Evolutionary conservation across 2,329 filamentous ascomycete species (phyloP).

Genomic region (Epichloe elymi): DNA sequence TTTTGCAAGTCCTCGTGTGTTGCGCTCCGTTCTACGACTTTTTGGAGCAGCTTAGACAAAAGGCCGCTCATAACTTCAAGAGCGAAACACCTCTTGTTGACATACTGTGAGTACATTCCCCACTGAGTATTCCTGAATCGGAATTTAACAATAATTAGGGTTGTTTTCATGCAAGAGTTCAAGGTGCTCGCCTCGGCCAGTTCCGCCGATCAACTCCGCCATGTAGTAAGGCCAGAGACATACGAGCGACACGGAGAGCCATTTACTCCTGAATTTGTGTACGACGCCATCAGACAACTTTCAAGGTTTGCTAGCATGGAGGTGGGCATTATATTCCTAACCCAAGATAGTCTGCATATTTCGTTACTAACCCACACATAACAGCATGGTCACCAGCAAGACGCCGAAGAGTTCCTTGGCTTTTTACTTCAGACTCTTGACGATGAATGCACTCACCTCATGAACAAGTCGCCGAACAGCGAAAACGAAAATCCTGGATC

Average conservation of each 20-base stretch:
- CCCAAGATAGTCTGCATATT: not conserved
- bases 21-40: conserved; percentile 93
- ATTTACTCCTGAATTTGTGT: conserved; percentile 89
- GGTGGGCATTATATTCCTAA: conserved; percentile 33
- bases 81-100: conserved; percentile 88
- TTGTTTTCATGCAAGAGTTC: conserved; percentile 93
- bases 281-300: conserved; percentile 77
- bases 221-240: conserved; percentile 66
- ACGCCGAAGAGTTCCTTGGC: conserved; percentile 92
- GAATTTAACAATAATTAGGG: conserved; percentile 36
- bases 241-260: conserved; percentile 83
- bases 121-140: not conserved
- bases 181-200: conserved; percentile 68
- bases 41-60: conserved; percentile 71
- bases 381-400: conserved; percentile 87
- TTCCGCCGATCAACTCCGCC: conserved; percentile 59
- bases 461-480: conserved; percentile 34
- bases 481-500: conserved; percentile 23
- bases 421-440: conserved; percentile 87
- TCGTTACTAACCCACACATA: conserved; percentile 5
- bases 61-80: conserved; percentile 82
- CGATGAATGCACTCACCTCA: conserved; percentile 75
- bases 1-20: conserved; percentile 89
- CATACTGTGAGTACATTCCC: conserved; percentile 54
- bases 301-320: conserved; percentile 87